A percentile compares a stretch with the other conserved stretches of the same genome.
Evolutionary conservation across 768 basidiomycete species (phyloP).

Genomic region (Phanerochaete carnosa): DNA sequence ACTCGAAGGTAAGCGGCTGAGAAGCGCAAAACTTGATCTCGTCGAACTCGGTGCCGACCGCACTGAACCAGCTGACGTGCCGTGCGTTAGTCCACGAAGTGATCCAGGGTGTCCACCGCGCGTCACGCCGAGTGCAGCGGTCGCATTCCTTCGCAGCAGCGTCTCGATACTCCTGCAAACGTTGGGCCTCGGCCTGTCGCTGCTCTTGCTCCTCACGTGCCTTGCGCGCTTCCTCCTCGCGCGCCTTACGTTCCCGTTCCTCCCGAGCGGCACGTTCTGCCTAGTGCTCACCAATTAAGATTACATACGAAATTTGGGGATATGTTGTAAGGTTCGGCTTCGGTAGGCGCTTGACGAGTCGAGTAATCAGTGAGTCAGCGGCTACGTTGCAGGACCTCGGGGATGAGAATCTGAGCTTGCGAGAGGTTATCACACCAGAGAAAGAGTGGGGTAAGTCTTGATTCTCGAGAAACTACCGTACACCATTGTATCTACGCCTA

Average conservation of each 20-base stretch:
- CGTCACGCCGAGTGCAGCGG: background rate
- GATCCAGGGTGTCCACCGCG: background rate
- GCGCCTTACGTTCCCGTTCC: background rate
- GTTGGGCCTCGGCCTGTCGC: background rate
- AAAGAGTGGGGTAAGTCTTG: no score
- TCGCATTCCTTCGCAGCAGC: background rate
- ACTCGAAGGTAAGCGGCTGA: conserved; percentile 52
- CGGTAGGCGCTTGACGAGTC: no score
- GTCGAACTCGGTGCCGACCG: conserved; percentile 49
- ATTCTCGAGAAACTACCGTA: no score
- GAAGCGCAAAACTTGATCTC: conserved; percentile 48
- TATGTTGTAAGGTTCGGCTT: no score
- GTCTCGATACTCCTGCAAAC: background rate
- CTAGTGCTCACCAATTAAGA: no score
- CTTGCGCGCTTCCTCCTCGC: background rate
- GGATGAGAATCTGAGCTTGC: no score
- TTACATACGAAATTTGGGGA: no score
- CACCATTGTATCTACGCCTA: no score
- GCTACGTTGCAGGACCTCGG: no score
- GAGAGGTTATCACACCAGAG: no score
- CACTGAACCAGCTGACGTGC: background rate
- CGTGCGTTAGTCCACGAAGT: background rate
- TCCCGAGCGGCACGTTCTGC: background rate
- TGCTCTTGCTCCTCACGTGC: background rate
- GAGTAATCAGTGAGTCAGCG: no score